Base-by-base conservation (phyloP, 2,329 filamentous ascomycete genomes). In the Nakataea oryzae region DNA sequence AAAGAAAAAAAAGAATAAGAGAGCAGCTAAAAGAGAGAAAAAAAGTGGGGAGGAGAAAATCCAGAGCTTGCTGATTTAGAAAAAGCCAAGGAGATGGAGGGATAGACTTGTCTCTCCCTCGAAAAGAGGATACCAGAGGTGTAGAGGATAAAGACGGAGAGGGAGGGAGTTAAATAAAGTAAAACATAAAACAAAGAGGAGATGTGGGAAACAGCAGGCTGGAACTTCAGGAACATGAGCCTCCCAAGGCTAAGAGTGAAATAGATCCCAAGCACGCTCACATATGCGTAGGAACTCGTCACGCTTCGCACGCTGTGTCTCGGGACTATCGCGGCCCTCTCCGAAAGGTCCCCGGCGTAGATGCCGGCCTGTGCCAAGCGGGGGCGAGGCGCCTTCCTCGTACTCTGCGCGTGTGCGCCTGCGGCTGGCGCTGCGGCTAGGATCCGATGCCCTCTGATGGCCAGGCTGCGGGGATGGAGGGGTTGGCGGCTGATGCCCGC, bases 251-350 rank as follows among this genome's bases (percentile, higher is more conserved):
- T 77, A 97, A 65, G 92, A 96, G 78, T 97, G 95, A 75, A 97
- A 96, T 30, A 99, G 76, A 77, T 99, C 95, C 95, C 95, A 99
- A 11, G 95, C 95, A 70, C 91, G 82, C 67, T 91, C 86, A 73
- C 93, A 97, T 59, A 97, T 78, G 62, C 84, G 80, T 66, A 99
- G 79, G 71, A 99, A 99, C 73, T 96, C 91, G 56, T 96, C 92
- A 72, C 92, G 92, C 85, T 97, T 97, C 70, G 84, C 87, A 68
- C 85, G 82, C 73, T 91, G 88, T 7, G 87, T 91, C 68, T 95
- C 92, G 9, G 90, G 91, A 67, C 86, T 93, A 70, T 95, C 92
- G 64, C 90, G 81, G 50, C 90, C 90, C 62, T 90, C 89, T 47
- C 89, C 90, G 69, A 95, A 95, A 1, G 89, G 89, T 9, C 90